Evolutionary conservation across 2,329 filamentous ascomycete genomes (phyloP).

Genomic region (Pseudogymnoascus sp.): DNA sequence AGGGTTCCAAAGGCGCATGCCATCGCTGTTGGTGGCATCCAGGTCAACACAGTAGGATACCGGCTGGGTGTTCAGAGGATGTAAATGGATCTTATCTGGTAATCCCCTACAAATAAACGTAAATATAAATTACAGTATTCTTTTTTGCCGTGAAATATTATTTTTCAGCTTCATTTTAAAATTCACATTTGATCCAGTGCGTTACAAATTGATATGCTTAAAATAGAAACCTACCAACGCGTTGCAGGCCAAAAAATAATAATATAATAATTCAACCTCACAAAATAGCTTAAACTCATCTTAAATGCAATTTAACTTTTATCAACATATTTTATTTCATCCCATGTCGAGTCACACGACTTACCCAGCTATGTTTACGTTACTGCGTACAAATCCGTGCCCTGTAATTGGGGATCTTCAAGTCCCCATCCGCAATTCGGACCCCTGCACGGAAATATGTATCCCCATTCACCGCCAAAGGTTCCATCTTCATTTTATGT

Average conservation of each 20-base stretch:
- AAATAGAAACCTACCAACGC: neutral
- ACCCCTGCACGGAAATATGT: conserved; percentile 6
- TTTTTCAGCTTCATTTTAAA: neutral
- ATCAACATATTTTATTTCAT: neutral
- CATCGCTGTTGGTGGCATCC: neutral
- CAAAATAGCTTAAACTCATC: neutral
- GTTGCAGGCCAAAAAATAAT: too few relatives aligned
- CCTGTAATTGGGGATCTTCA: conserved; percentile 9
- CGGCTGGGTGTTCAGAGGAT: neutral
- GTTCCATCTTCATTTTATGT: conserved; percentile 11
- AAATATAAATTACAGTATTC: neutral
- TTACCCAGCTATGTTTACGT: neutral
- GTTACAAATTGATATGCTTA: neutral
- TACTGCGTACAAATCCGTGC: neutral
- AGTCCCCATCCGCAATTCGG: neutral
- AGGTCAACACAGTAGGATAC: neutral
- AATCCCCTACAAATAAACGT: neutral
- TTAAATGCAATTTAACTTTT: neutral
- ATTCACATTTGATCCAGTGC: neutral
- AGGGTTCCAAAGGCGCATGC: neutral
- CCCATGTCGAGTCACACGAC: neutral
- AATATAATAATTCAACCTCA: neutral
- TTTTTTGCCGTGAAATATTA: neutral
- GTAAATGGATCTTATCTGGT: neutral
- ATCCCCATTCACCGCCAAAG: conserved; percentile 1